Conservation (phyloP, 73 alveolate genomes). For the Paramecium caudatum region DNA sequence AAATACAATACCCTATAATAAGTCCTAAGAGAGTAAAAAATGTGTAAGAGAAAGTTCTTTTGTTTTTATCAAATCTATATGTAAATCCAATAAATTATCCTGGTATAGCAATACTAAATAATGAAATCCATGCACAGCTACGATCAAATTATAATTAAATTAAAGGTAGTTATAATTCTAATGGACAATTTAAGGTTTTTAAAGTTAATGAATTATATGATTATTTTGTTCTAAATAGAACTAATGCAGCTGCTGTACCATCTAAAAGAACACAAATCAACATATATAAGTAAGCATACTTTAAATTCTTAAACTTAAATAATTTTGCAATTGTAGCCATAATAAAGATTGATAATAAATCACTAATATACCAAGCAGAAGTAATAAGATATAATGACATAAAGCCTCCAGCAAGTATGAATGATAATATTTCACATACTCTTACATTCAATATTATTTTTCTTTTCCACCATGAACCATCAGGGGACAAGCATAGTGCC, state of each 20-base stretch:
- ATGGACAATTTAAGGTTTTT: conserved; percentile 35
- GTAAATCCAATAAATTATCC: conserved; percentile 13
- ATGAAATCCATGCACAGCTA: conserved; percentile 62
- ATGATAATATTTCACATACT: not conserved
- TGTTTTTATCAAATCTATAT: conserved; percentile 60
- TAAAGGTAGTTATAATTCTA: conserved; percentile 41
- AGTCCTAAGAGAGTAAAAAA: not conserved
- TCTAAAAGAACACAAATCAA: not conserved
- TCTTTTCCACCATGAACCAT: conserved; percentile 41
- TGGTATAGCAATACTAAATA: conserved; percentile 56
- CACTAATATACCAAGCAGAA: conserved; percentile 22
- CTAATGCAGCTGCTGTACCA: not conserved
- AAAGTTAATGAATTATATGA: conserved; percentile 51
- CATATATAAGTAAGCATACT: not conserved
- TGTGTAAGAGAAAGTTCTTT: not conserved
- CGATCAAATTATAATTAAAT: conserved; percentile 34
- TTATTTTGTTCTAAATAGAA: not conserved
- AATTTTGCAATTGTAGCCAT: conserved; percentile 42
- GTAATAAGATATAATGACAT: conserved; percentile 22
- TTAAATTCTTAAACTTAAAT: conserved; percentile 29
- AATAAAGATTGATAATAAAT: conserved; percentile 17
- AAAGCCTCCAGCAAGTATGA: not conserved
- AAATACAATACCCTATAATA: not conserved
- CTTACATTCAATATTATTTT: not conserved
- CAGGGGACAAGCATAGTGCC: conserved; percentile 1